phyloP scores from a whole-genome alignment of 306 rosid genomes.

The Oxytropis ochrocephala region DNA sequence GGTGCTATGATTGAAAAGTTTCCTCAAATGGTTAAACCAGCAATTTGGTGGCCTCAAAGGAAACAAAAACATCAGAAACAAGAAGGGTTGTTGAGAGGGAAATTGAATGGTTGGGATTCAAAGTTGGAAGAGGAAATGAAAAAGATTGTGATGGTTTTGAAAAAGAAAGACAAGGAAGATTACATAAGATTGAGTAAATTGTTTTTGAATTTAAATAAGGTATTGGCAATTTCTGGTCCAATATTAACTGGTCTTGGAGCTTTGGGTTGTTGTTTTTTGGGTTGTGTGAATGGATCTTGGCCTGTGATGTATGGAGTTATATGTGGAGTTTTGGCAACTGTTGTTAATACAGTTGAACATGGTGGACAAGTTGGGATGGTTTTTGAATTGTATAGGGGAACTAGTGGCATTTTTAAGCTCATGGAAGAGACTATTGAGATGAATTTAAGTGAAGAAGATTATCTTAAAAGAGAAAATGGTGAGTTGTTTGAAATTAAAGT shows the following conservation, averaged over 20 bases:
- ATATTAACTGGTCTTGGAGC: constrained; percentile 51
- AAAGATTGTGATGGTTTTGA: constrained; percentile 28
- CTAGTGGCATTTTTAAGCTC: constrained; percentile 57
- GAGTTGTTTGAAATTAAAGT: constrained; percentile 51
- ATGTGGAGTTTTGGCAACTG: constrained; percentile 57
- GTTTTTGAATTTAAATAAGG: constrained; percentile 39
- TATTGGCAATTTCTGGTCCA: constrained; percentile 65
- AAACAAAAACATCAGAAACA: not conserved
- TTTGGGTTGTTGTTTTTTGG: constrained; percentile 40
- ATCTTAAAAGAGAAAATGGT: constrained; percentile 59
- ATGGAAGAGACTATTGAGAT: constrained; percentile 51
- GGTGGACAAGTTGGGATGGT: constrained; percentile 91
- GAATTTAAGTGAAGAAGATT: constrained; percentile 38
- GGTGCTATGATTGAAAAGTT: constrained; percentile 76
- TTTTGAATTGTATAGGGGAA: constrained; percentile 57
- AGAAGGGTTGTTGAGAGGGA: constrained; percentile 5
- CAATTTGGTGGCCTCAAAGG: constrained; percentile 71
- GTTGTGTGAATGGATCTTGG: constrained; percentile 33
- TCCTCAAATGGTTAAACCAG: constrained; percentile 50
- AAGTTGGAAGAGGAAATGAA: constrained; percentile 59
- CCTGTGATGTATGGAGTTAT: constrained; percentile 46
- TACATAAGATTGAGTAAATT: constrained; percentile 38
- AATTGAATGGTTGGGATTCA: constrained; percentile 51
- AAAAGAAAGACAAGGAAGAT: constrained; percentile 45
- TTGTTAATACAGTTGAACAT: constrained; percentile 63